These are phyloP conservation scores for Puccinia polysora DNA, from an alignment of 1,284 basidiomycete species.

Conservation along the genomic window DNA sequence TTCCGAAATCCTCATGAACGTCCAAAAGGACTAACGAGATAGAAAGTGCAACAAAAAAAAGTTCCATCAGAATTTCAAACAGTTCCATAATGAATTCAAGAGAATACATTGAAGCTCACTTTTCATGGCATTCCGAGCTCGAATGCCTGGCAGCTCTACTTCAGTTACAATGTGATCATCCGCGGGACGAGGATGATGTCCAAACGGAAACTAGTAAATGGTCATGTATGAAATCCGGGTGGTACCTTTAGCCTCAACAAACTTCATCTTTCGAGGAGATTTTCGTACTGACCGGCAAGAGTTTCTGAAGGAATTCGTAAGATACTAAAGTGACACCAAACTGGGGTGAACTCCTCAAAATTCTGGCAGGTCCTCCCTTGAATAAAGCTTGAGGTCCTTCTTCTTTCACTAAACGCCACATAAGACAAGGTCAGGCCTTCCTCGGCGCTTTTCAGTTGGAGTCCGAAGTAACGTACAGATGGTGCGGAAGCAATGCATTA, in stretches of 20 bases:
- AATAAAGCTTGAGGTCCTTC: slow-evolving; percentile 85
- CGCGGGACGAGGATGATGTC: slow-evolving; percentile 65
- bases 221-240: neutral
- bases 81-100: neutral
- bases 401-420: slow-evolving; percentile 56
- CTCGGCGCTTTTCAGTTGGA: neutral
- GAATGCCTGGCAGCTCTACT: slow-evolving; percentile 74
- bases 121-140: slow-evolving; percentile 88
- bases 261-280: neutral
- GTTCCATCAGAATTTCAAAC: neutral
- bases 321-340: slow-evolving; percentile 90
- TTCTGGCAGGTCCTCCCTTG: slow-evolving; percentile 89
- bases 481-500: slow-evolving; percentile 80
- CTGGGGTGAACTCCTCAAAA: slow-evolving; percentile 70
- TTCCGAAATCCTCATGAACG: slow-evolving; percentile 74
- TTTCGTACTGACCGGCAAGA: slow-evolving; percentile 57
- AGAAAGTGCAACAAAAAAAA: neutral
- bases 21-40: slow-evolving; percentile 61
- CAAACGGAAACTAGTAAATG: slow-evolving; percentile 66
- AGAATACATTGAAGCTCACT: slow-evolving; percentile 50
- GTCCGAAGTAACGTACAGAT: slow-evolving; percentile 63
- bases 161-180: slow-evolving; percentile 61
- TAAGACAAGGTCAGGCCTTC: neutral
- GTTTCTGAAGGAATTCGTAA: slow-evolving; percentile 73
- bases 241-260: slow-evolving; percentile 43